Percentiles rank a stretch among this genome's conserved stretches.
Evolutionary conservation across 495 filamentous ascomycete species (phyloP).

Genomic region (Margaritispora aquatica): DNA sequence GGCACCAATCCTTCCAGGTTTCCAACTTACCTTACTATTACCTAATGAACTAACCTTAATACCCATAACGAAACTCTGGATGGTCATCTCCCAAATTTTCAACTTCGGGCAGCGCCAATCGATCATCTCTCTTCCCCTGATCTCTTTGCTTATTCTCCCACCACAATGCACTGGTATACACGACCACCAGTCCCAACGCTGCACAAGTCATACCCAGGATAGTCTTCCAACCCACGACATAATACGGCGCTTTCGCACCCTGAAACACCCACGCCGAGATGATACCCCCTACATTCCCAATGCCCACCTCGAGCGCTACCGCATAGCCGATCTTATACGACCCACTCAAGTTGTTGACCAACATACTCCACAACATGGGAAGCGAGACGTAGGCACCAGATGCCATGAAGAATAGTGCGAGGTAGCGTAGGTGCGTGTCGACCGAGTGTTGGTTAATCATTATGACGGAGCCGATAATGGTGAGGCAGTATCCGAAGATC

Average conservation of each 20-base stretch:
- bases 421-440: conserved; percentile 10
- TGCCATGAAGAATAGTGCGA: conserved; percentile 17
- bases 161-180: conserved; percentile 6
- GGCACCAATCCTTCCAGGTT: too few relatives aligned
- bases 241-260: conserved; percentile 1
- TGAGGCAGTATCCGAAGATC: conserved; percentile 27
- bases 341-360: conserved; percentile 12
- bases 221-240: conserved; percentile 1
- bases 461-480: conserved; percentile 28
- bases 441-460: conserved; percentile 26
- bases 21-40: too few relatives aligned
- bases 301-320: conserved; percentile 13
- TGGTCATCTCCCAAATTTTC: conserved; percentile 53
- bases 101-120: conserved; percentile 32
- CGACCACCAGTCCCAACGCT: background rate
- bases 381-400: conserved; percentile 13
- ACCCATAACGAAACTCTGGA: conserved; percentile 43
- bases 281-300: conserved; percentile 20
- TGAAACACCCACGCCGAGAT: conserved; percentile 8
- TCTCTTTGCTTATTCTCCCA: conserved; percentile 46
- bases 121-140: conserved; percentile 41
- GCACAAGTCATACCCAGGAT: conserved; percentile 3
- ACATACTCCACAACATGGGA: conserved; percentile 17
- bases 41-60: too few relatives aligned
- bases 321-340: conserved; percentile 14